These are phyloP conservation scores for Neurospora discreta DNA, from an alignment of 495 filamentous ascomycete species.

Conservation along the genomic window DNA sequence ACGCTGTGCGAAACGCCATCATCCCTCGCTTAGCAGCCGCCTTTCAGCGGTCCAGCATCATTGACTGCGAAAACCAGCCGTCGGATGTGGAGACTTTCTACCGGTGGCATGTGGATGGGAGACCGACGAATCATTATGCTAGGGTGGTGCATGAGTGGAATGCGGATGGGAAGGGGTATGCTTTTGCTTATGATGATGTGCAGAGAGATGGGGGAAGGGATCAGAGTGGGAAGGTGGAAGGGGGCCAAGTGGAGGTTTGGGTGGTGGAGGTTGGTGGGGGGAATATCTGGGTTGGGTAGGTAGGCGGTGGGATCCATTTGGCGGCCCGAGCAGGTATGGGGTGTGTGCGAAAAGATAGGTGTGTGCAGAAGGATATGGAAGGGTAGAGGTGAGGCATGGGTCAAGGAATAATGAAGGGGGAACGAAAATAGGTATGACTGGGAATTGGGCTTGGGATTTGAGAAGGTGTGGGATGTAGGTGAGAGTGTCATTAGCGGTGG, in stretches of 20 bases:
- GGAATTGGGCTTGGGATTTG: neutral
- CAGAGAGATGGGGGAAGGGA: conserved; percentile 47
- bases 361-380: neutral
- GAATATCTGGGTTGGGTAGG: conserved; percentile 14
- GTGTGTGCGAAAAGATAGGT: too few species aligned
- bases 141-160: conserved; percentile 56
- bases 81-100: conserved; percentile 45
- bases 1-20: conserved; percentile 48
- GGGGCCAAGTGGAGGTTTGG: conserved; percentile 46
- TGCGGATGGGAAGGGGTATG: conserved; percentile 59
- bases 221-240: conserved; percentile 56
- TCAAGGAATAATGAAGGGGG: neutral
- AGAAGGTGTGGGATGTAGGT: neutral
- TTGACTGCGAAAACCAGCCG: conserved; percentile 39
- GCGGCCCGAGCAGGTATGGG: neutral
- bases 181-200: conserved; percentile 76
- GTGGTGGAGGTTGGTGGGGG: conserved; percentile 57
- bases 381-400: neutral
- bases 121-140: conserved; percentile 60
- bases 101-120: conserved; percentile 14
- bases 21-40: conserved; percentile 55
- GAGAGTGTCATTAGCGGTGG: neutral
- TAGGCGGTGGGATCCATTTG: neutral
- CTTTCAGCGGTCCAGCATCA: conserved; percentile 49
- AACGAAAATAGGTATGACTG: neutral